Base-by-base conservation (phyloP, 768 basidiomycete species). In the Hortiboletus campestris region DNA sequence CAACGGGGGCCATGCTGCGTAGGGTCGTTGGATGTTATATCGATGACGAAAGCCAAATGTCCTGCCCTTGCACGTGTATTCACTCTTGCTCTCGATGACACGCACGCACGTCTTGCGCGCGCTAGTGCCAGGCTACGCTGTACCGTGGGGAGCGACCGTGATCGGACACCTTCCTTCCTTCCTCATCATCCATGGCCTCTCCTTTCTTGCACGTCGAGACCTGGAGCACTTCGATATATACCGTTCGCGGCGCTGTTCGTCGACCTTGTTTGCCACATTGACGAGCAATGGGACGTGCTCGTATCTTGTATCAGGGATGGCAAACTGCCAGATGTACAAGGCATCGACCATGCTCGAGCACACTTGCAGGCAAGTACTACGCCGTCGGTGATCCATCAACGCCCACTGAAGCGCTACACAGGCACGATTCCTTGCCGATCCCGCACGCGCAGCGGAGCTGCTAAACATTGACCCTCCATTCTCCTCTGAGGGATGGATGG, bases 401-500 rank as follows among this genome's bases (percentile, higher is more conserved):
- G 36, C 12, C 17, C 36, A 14, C 36, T 36, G 1, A 56, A 46
- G 10, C 1, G 0, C 2, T 45, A 17, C 7, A 8, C 17, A 63
- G 66, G 44, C 46, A 20, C 49, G 55, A 0, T 42, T 69, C 4
- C 38, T 25, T 9, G 51, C 63, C 11, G 25, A 63, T 35, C 63
- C 63, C 0, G 45, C 44, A 10, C 61, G 65, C 6, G 67, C 65
- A n/a, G 46, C 53, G 4, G 67, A 69, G 17, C 51, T 65, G 6
- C 34, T 22, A 16, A 50, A 45, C 11, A 60, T 67, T 1, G 66
- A 59, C 0, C 42, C 58, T 8, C 58, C 63, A 3, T 54, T 40
- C 17, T 58, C 53, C 7, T 36, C 6, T 6, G 57, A 56, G 29
- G 65, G 63, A 19, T 16, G 65, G 65, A 43, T 50, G 4, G 8